Base-by-base conservation (phyloP, 306 rosid species). In the Cercis canadensis region DNA sequence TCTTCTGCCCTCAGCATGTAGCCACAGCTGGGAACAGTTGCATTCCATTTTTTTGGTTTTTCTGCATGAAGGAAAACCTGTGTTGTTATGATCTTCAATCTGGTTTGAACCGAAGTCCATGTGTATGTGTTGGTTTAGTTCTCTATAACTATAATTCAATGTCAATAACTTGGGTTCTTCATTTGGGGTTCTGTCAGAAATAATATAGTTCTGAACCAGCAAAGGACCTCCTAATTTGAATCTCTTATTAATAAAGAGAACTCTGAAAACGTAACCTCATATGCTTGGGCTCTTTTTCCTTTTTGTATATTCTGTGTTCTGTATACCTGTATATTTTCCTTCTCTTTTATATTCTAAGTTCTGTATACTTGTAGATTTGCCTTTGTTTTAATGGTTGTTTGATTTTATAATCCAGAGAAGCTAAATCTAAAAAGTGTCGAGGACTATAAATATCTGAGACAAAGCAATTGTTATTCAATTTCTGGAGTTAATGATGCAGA, bases 401-500 rank as follows among this genome's bases (percentile, higher is more conserved):
- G 68, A 51, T 65, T 75, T 82, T 72, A 46, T 31, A 57, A 77
- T 58, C 57, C 92, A 95, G 99, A 87, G 78, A 87, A 71, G 81
- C 79, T 95, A 73, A 95, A 87, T 75, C 85, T 95, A 78, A 86
- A 51, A 73, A 82, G 61, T 77, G 96, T 68, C 7, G 84, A 87
- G 43, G 96, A 89, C 62, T 95, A 95, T 69, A 92, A 86, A 53
- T 95, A 95, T 82, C 80, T 95, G 75, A 84, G 81, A 71, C 99
- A 91, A 84, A 95, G 97, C 80, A 81, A 66, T 76, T 95, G 97
- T 79, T 86, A 81, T 77, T 91, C 95, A 76, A 79, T 95, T 82
- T 47, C 62, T 4, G 96, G 90, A 41, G 86, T 95, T 44, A 75
- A 95, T 76, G 99, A 95, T 80, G 92, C 96, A 12, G 96, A 91